Base-by-base conservation (phyloP, 169 alveolate species). In the Plasmodium malariae region DNA sequence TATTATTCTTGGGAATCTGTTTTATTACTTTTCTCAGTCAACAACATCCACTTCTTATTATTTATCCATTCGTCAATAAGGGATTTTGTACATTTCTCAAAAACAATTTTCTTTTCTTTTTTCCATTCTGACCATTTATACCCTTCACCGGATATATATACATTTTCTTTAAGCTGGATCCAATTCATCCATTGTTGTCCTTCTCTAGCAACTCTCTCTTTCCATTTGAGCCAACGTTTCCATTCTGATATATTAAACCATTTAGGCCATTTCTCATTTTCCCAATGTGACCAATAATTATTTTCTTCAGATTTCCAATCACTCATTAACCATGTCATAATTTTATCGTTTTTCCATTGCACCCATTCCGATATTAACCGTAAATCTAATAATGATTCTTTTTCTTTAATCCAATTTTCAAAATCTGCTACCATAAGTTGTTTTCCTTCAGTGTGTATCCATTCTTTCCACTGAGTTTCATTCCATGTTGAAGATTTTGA, bases 371-470 rank as follows among this genome's bases (percentile, higher is more conserved):
- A n/a, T 24, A 62, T 30, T 19, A 26, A 21, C n/a, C 17, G n/a
- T n/a, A 62, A 62, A 28, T 62, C 72, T 21, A 62, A 62, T 24
- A 37, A 62, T 24, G 45, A 21, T 62, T 28, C 72, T 62, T 62
- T 62, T 62, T n/a, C 72, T 62, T 62, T 62, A 62, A 62, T 62
- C 72, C 72, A 62, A 21, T 62, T 62, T 62, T 62, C 48, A 5
- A 62, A 62, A 62, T 62, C 72, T 62, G 49, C 40, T 24, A 21
- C 40, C 72, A 62, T 62, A 26, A 62, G n/a, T 5, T 26, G 17
- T 62, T 24, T 26, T 2, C 72, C 72, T 62, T 62, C 51, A 21
- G 72, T 62, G 17, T 62, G 34, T 6, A 62, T 21, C 72, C 72
- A 62, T 62, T 62, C 72, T 62, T 26, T 19, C 72, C 72, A 62